These are phyloP conservation scores for Kwoniella dendrophila DNA, from an alignment of 768 basidiomycete species.

Conservation along the genomic window DNA sequence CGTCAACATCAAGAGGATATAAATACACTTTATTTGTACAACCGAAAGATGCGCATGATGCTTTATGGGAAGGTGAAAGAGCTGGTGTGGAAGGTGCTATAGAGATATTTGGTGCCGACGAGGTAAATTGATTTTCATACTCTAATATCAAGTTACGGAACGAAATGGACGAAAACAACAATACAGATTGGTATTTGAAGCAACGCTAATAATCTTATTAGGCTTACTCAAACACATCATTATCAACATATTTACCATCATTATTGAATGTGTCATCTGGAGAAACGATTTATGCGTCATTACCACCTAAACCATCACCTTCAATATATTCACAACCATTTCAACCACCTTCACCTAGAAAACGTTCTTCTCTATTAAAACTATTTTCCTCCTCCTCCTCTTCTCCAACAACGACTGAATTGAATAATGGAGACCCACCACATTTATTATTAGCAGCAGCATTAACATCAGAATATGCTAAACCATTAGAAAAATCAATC, in stretches of 20 bases:
- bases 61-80: constrained; percentile 89
- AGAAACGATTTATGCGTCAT: constrained; percentile 60
- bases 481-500: constrained; percentile 69
- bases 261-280: constrained; percentile 56
- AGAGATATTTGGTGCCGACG: constrained; percentile 75
- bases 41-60: constrained; percentile 72
- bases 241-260: constrained; percentile 62
- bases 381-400: constrained; percentile 46
- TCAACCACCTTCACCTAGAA: constrained; percentile 57
- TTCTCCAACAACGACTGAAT: constrained; percentile 5
- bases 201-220: not conserved
- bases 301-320: constrained; percentile 53
- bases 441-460: constrained; percentile 51
- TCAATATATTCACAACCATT: constrained; percentile 45
- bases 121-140: constrained; percentile 60
- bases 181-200: no score
- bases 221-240: constrained; percentile 43
- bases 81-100: constrained; percentile 70
- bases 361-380: constrained; percentile 65
- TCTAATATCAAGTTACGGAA: no score
- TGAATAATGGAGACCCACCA: constrained; percentile 42
- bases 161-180: no score
- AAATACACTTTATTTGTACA: constrained; percentile 80
- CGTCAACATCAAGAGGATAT: constrained; percentile 72
- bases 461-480: constrained; percentile 60